A percentile compares a stretch with the other conserved stretches of the same genome.
Conservation (phyloP, 129 eudicot species). For the Ambrosia trifida region DNA sequence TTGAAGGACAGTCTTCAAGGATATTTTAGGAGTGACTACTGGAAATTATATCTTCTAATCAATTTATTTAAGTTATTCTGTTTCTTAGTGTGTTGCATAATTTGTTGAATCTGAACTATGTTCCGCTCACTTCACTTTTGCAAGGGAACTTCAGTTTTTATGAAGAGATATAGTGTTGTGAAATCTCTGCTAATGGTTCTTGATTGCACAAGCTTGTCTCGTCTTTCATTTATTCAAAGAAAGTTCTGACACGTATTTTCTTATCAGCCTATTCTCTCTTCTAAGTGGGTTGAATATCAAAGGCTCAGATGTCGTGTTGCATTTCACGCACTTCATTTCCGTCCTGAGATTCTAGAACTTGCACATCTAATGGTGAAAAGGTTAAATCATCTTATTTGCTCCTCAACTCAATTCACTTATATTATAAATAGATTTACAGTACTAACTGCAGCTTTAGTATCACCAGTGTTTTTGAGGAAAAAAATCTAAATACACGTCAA, state of each 20-base stretch:
- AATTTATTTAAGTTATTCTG: background rate
- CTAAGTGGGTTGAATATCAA: slow-evolving; percentile 81
- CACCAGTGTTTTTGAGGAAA: background rate
- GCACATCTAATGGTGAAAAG: slow-evolving; percentile 77
- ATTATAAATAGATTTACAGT: slow-evolving; percentile 5
- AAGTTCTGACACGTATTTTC: slow-evolving; percentile 22
- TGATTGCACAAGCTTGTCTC: slow-evolving; percentile 24
- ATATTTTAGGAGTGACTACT: background rate
- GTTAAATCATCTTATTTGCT: slow-evolving; percentile 31
- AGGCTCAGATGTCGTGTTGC: slow-evolving; percentile 98
- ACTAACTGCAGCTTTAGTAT: background rate
- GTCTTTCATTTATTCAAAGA: slow-evolving; percentile 9
- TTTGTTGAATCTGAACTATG: slow-evolving; percentile 1
- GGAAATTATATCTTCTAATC: background rate
- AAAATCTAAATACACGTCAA: too few species aligned
- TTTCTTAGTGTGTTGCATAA: background rate
- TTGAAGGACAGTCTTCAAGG: background rate
- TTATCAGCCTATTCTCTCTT: slow-evolving; percentile 67
- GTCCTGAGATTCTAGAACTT: slow-evolving; percentile 68
- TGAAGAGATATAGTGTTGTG: background rate
- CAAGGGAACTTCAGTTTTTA: slow-evolving; percentile 1
- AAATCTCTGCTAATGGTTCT: slow-evolving; percentile 18
- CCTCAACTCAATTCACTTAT: slow-evolving; percentile 13
- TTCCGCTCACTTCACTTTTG: slow-evolving; percentile 4
- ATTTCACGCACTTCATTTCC: slow-evolving; percentile 88